Evolutionary conservation across 129 eudicot species (phyloP).

Genomic region (Logfia minima): DNA sequence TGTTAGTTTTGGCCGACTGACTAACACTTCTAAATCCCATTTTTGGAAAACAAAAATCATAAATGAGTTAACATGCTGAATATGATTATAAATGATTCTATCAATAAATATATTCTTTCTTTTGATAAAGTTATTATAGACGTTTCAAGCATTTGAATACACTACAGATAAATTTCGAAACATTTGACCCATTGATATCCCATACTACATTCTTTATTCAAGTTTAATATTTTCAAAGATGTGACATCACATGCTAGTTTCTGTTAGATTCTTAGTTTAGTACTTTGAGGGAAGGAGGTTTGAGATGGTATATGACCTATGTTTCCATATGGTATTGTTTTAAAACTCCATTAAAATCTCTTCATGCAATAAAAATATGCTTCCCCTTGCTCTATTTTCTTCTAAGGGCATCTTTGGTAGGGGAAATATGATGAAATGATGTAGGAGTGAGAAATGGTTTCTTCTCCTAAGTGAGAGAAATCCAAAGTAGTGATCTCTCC

Average conservation of each 20-base stretch:
- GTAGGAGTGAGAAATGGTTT: background rate
- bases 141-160: background rate
- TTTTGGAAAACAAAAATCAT: background rate
- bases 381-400: slow-evolving; percentile 1
- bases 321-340: slow-evolving; percentile 4
- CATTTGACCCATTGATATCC: background rate
- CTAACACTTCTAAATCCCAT: background rate
- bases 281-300: background rate
- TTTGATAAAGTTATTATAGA: background rate
- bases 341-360: background rate
- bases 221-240: background rate
- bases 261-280: slow-evolving; percentile 15
- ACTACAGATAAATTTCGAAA: background rate
- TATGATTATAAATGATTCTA: background rate
- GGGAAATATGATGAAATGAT: background rate
- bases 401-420: background rate
- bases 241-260: background rate
- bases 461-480: too few species aligned
- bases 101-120: background rate
- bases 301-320: slow-evolving; percentile 10
- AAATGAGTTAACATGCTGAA: background rate
- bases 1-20: background rate
- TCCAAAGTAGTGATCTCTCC: too few species aligned
- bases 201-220: background rate
- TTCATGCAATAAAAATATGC: background rate